phyloP scores from a whole-genome alignment of 345 rosid species.

The Mercurialis annua region DNA sequence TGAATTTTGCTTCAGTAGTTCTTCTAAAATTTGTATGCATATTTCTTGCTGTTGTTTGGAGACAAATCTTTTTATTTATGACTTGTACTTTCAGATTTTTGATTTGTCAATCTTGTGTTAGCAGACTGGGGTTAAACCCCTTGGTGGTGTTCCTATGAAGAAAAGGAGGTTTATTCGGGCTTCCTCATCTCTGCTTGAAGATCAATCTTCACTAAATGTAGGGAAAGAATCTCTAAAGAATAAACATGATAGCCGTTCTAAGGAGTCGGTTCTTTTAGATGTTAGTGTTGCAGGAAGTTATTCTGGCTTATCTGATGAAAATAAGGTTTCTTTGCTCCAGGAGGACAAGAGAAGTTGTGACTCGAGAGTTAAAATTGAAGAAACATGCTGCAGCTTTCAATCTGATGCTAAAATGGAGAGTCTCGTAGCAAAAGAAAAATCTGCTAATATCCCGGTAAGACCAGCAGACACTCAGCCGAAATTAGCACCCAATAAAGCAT shows the following conservation, averaged over 20 bases:
- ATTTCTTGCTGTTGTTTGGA: neutral
- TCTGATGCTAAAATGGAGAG: conserved; percentile 28
- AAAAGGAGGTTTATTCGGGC: conserved; percentile 59
- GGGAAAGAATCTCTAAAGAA: conserved; percentile 20
- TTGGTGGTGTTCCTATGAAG: conserved; percentile 68
- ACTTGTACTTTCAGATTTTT: conserved; percentile 1
- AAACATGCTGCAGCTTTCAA: conserved; percentile 16
- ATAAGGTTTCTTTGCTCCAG: neutral
- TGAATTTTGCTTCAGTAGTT: conserved; percentile 27
- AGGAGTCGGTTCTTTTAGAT: conserved; percentile 27
- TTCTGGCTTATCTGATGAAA: conserved; percentile 25
- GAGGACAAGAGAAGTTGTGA: too few species aligned
- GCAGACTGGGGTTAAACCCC: conserved; percentile 48
- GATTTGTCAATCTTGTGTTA: conserved; percentile 27
- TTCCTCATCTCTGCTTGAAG: conserved; percentile 37
- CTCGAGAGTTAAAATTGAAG: conserved; percentile 36
- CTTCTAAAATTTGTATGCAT: neutral
- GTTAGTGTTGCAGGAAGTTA: conserved; percentile 24
- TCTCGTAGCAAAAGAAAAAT: conserved; percentile 22
- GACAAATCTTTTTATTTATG: neutral
- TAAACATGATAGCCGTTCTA: conserved; percentile 22
- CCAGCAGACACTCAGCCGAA: conserved; percentile 33
- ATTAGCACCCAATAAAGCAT: conserved; percentile 22
- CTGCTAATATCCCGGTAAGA: conserved; percentile 10
- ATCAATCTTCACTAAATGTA: conserved; percentile 14